Conservation (phyloP, 2,329 filamentous ascomycete species). For the Colletotrichum eremochloae region DNA sequence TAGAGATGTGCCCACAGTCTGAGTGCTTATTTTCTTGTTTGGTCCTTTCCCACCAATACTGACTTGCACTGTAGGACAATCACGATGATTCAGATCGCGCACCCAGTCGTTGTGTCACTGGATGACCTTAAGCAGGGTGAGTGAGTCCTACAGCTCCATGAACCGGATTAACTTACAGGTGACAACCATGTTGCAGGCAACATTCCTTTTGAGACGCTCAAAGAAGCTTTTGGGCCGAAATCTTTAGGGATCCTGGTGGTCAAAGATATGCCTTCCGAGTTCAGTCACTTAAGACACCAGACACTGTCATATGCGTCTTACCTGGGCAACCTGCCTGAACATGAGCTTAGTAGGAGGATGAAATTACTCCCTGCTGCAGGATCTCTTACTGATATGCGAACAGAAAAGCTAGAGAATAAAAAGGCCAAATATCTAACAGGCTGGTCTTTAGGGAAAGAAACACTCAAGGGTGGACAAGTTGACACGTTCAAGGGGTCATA, state of each 20-base stretch:
- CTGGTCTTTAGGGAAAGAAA: slow-evolving; percentile 88
- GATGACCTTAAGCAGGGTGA: slow-evolving; percentile 71
- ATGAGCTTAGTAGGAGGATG: slow-evolving; percentile 74
- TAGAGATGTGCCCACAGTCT: slow-evolving; percentile 20
- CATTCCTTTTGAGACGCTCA: slow-evolving; percentile 76
- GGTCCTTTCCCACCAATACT: slow-evolving; percentile 3
- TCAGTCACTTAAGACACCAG: slow-evolving; percentile 76
- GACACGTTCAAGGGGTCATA: slow-evolving; percentile 87
- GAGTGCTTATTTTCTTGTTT: slow-evolving; percentile 7
- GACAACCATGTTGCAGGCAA: slow-evolving; percentile 61
- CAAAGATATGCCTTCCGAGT: slow-evolving; percentile 82
- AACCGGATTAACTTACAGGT: slow-evolving; percentile 33
- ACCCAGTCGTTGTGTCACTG: slow-evolving; percentile 73
- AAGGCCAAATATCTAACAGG: slow-evolving; percentile 76
- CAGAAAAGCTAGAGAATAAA: slow-evolving; percentile 70
- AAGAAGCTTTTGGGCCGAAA: slow-evolving; percentile 88
- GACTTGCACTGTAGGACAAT: not conserved
- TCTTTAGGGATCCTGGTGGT: slow-evolving; percentile 96
- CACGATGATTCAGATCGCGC: slow-evolving; percentile 62
- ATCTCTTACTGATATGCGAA: slow-evolving; percentile 35
- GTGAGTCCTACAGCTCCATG: slow-evolving; percentile 50
- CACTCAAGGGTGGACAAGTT: slow-evolving; percentile 80
- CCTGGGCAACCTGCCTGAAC: slow-evolving; percentile 81
- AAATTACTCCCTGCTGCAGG: slow-evolving; percentile 8
- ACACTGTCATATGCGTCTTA: slow-evolving; percentile 91